phyloP scores from a whole-genome alignment of 805 yeast genomes.

The Wickerhamiella bombiphila region DNA sequence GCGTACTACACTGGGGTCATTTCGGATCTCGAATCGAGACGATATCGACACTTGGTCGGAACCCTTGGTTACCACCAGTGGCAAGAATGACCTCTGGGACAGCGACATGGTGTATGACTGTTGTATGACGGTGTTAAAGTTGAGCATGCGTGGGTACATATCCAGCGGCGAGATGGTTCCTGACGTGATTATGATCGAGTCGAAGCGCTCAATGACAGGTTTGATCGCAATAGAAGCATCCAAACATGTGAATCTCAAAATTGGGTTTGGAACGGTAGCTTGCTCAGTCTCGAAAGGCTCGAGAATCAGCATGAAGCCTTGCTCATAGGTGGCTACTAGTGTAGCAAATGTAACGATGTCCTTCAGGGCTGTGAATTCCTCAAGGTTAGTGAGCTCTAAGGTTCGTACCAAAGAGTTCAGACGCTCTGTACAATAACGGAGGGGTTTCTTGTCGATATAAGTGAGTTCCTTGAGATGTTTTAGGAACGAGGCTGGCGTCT shows the following conservation, averaged over 20 bases:
- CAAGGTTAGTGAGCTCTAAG: conserved; percentile 72
- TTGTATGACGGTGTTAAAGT: conserved; percentile 84
- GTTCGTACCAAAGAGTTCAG: conserved; percentile 79
- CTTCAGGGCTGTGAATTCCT: conserved; percentile 82
- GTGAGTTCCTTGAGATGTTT: conserved; percentile 89
- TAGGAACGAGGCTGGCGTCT: conserved; percentile 83
- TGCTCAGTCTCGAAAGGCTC: conserved; percentile 95
- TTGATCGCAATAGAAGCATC: conserved; percentile 97
- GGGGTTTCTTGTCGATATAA: conserved; percentile 81
- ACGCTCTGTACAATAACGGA: conserved; percentile 83
- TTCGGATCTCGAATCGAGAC: conserved; percentile 89
- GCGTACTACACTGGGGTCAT: conserved; percentile 94
- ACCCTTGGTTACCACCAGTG: conserved; percentile 93
- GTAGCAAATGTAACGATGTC: conserved; percentile 97
- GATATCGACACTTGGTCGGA: conserved; percentile 96
- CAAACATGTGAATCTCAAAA: conserved; percentile 78
- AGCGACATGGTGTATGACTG: conserved; percentile 94
- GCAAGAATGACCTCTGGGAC: conserved; percentile 81
- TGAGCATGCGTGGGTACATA: conserved; percentile 95
- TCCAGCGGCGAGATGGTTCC: conserved; percentile 98
- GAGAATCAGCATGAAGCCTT: conserved; percentile 77
- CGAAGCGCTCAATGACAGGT: conserved; percentile 87
- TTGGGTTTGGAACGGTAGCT: conserved; percentile 94
- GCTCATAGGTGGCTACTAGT: conserved; percentile 83
- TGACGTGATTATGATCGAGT: conserved; percentile 85